Conservation (phyloP, 257 asterid species). For the Nyctanthes arbortristis region DNA sequence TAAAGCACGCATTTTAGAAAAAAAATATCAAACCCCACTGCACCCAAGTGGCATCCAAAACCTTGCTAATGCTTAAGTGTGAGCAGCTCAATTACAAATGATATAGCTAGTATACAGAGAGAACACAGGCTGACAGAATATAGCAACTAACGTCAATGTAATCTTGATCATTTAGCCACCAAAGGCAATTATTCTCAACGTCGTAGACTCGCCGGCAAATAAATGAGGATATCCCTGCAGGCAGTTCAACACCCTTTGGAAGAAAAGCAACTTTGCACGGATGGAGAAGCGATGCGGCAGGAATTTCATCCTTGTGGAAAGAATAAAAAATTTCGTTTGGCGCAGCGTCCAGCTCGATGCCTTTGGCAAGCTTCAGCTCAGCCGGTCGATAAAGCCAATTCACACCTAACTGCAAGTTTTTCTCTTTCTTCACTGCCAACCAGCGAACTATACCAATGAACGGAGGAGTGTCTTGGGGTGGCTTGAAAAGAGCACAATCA, state of each 20-base stretch:
- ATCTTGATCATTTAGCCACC: slow-evolving; percentile 92
- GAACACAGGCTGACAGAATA: background rate
- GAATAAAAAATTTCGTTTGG: slow-evolving; percentile 90
- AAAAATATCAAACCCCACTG: no score
- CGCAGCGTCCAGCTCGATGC: slow-evolving; percentile 59
- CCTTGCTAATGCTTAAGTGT: background rate
- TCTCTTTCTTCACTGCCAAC: slow-evolving; percentile 42
- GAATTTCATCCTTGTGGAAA: slow-evolving; percentile 75
- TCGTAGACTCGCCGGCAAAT: slow-evolving; percentile 87
- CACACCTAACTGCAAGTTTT: slow-evolving; percentile 56
- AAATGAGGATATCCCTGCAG: slow-evolving; percentile 68
- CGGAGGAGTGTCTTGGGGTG: slow-evolving; percentile 73
- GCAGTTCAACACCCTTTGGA: slow-evolving; percentile 82
- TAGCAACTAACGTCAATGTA: slow-evolving; percentile 65
- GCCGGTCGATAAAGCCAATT: slow-evolving; percentile 89
- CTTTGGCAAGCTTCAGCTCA: slow-evolving; percentile 63
- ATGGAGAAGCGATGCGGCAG: slow-evolving; percentile 88
- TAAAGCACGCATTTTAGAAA: background rate
- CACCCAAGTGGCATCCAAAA: background rate
- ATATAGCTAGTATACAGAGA: background rate
- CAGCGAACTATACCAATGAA: slow-evolving; percentile 71
- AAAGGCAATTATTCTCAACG: slow-evolving; percentile 46
- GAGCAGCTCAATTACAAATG: background rate
- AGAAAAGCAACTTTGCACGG: slow-evolving; percentile 99
- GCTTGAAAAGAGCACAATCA: slow-evolving; percentile 86